These are phyloP conservation scores for Phytophthora europaea DNA, from an alignment of 352 stramenopile species.

Conservation along the genomic window DNA sequence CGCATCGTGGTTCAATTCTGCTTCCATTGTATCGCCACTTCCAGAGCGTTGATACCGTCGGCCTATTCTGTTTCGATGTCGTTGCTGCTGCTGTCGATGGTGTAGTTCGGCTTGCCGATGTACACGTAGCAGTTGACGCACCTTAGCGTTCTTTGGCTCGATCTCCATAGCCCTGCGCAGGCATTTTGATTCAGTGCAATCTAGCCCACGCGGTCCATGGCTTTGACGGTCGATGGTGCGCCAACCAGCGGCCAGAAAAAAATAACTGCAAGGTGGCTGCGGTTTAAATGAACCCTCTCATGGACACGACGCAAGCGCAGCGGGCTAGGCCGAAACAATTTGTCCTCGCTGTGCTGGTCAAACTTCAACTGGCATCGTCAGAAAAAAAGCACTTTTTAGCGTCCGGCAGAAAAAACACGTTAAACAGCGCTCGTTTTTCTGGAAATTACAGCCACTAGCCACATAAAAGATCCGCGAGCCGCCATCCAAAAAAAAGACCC, in stretches of 20 bases:
- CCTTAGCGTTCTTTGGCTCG: slow-evolving; percentile 74
- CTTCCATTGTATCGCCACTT: not conserved
- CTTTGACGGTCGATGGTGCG: slow-evolving; percentile 12
- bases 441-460: not conserved
- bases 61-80: slow-evolving; percentile 12
- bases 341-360: no score
- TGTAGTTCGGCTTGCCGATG: slow-evolving; percentile 65
- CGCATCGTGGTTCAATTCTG: not conserved
- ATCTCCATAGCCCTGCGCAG: slow-evolving; percentile 71
- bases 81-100: slow-evolving; percentile 24
- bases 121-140: slow-evolving; percentile 74
- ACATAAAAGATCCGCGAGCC: not conserved
- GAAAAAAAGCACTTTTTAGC: not conserved
- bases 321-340: no score
- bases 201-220: slow-evolving; percentile 79
- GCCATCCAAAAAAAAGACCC: not conserved
- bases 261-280: no score
- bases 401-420: slow-evolving; percentile 1
- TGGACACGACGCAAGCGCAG: no score
- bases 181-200: slow-evolving; percentile 76
- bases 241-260: no score
- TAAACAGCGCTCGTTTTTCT: not conserved
- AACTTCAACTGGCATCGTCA: not conserved
- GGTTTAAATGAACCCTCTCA: no score
- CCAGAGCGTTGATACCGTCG: not conserved